Evolutionary conservation across 345 rosid genomes (phyloP), one percentile per base, ranked within the genome.

Genomic region (Alliaria petiolata): DNA sequence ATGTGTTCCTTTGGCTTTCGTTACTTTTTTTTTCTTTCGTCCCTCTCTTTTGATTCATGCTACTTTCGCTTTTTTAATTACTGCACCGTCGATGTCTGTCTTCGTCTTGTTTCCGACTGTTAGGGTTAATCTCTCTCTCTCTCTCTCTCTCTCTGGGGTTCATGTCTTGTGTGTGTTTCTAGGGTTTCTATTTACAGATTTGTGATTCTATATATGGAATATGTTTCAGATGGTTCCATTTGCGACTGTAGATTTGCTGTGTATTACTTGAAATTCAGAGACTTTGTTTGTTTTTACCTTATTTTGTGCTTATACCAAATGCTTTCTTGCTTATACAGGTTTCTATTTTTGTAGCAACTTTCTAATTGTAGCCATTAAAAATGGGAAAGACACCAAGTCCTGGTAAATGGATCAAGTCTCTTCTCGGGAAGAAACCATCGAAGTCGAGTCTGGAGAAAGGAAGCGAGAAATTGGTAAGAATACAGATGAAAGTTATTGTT

Each of bases 361-460:
- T 57, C 58, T 46, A 25, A 35, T 74, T 50, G 13, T 39, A 36
- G 39, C 22, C 25, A 45, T 53, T 39, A n/a, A 36, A 67, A 20
- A 90, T 90, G 97, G 92, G 92, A 38, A 90, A 83, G 78, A 84
- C 89, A 20, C 87, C 90, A 6, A 88, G 90, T 39, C 87, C 92
- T 20, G 91, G 86, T 67, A 89, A 87, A 81, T 91, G 95, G 97
- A 74, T 91, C 71, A 91, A 83, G 87, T 76, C 78, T 53, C 72
- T 90, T 44, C 85, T 78, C 34, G 85, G 91, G 55, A 91, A 89
- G 91, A 87, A 81, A 55, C 81, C 91, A 58, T 83, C 91, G 0
- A 91, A 83, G 61, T 82, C 92, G 38, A 86, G 67, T 53, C 71
- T 83, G 56, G 81, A 85, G 28, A 83, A 87, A 74, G 86, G 74